Evolutionary conservation across 148 eudicot genomes (phyloP), one percentile per base, ranked within the genome.

Genomic region (Dysphania ambrosioides): DNA sequence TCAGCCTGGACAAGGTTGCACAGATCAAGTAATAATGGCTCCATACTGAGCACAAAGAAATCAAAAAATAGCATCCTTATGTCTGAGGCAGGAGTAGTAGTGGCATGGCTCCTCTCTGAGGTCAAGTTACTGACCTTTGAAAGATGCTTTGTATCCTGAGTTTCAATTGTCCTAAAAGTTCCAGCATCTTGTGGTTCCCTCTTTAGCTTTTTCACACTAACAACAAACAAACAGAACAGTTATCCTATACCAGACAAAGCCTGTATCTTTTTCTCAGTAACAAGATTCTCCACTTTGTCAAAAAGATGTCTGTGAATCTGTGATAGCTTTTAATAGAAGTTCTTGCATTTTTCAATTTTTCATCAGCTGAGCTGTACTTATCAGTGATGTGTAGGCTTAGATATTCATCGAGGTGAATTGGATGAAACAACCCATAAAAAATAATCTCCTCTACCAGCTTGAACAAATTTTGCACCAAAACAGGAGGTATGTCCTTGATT

Each of bases 261-360:
- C 41, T 68, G 74, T n/a, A 56, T 79, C 79, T 87, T 90, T 81
- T 83, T 90, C 72, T 86, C 83, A 18, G 79, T 81, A 59, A 88
- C 80, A 67, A 95, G 80, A 69, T 75, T 82, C 71, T 83, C 88
- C 75, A 95, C 74, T 78, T 86, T 89, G 70, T 90, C 96, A 75
- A 95, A 95, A n/a, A 95, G 85, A 86, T 95, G 97, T 65, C 92
- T 88, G 53, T 85, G 94, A 78, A 94, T 65, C 92, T 88, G 53
- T 85, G 94, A 78, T 90, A 95, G 84, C 99, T 95, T 86, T 87
- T 89, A 63, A 90, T 81, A 8, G 69, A 78, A 44, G 78, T 75
- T 77, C 78, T 89, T 40, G 76, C 77, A 36, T 81, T 90, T 66
- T 68, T 80, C 51, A 72, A 36, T 58, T 77, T 76, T 71, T 68